Conservation (phyloP, 371 early-diverging fungal genomes). For the Basidiobolus meristosporus region DNA sequence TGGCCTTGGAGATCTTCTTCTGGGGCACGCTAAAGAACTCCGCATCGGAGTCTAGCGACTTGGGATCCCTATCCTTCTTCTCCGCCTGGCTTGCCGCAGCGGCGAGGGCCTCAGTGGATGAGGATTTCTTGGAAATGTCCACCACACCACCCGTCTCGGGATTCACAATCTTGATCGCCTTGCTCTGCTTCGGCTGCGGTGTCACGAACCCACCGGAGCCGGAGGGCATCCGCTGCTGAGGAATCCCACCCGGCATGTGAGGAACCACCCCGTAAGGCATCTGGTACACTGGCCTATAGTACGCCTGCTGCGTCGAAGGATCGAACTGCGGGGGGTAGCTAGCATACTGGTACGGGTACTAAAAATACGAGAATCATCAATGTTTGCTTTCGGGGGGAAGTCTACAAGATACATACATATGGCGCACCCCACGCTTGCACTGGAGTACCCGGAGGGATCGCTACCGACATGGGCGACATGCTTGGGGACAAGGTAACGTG, state of each 20-base stretch:
- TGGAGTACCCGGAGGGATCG: too few relatives aligned
- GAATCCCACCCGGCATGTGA: neutral
- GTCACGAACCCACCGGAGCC: slow-evolving; percentile 1
- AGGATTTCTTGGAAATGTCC: neutral
- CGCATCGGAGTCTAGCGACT: too few relatives aligned
- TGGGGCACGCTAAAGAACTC: neutral
- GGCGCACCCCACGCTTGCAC: too few relatives aligned
- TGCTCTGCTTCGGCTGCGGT: neutral
- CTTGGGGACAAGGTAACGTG: too few relatives aligned
- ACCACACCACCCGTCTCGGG: slow-evolving; percentile 1
- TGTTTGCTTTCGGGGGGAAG: too few relatives aligned
- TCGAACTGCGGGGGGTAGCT: neutral
- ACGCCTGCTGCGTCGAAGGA: neutral
- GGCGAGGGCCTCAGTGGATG: neutral
- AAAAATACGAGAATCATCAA: too few relatives aligned
- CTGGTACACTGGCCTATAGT: neutral
- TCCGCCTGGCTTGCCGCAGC: neutral
- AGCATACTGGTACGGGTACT: neutral
- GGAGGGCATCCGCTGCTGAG: neutral
- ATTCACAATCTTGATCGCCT: slow-evolving; percentile 4
- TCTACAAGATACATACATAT: too few relatives aligned
- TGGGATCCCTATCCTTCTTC: neutral
- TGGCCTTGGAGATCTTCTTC: neutral
- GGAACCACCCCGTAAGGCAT: neutral
- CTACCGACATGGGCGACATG: too few relatives aligned